These are phyloP conservation scores for Lasiodiplodia theobromae DNA, from an alignment of 2,329 filamentous ascomycete genomes.

Conservation along the genomic window DNA sequence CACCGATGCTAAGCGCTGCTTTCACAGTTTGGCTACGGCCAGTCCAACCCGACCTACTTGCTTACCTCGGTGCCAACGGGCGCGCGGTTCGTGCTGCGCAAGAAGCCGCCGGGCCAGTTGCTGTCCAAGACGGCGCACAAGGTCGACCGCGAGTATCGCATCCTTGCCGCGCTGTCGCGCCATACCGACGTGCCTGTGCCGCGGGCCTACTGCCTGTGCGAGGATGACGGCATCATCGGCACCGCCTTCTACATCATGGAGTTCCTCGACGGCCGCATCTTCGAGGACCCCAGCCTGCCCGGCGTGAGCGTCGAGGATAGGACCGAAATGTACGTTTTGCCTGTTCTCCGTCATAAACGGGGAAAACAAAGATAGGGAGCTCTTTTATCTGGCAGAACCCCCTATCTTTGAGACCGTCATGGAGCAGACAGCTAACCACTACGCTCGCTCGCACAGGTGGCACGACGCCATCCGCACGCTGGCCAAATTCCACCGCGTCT, in stretches of 20 bases:
- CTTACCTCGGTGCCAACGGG: constrained; percentile 72
- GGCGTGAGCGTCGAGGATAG: constrained; percentile 73
- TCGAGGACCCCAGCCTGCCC: constrained; percentile 86
- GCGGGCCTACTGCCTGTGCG: constrained; percentile 81
- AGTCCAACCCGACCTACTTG: constrained; percentile 97
- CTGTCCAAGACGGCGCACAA: constrained; percentile 94
- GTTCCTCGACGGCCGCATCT: constrained; percentile 91
- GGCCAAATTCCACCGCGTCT: constrained; percentile 82
- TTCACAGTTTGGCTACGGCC: constrained; percentile 88
- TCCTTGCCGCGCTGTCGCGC: constrained; percentile 78
- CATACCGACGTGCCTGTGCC: constrained; percentile 86
- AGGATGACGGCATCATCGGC: constrained; percentile 79
- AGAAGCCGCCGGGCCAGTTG: constrained; percentile 95
- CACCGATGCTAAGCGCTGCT: neutral
- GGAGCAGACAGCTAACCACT: neutral
- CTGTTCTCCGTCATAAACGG: neutral
- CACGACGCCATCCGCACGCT: constrained; percentile 81
- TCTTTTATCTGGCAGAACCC: no score
- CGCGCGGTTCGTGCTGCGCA: constrained; percentile 84
- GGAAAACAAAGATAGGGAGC: neutral
- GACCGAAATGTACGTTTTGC: constrained; percentile 67
- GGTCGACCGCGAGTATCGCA: constrained; percentile 93
- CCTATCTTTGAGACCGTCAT: neutral
- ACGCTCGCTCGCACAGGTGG: constrained; percentile 65
- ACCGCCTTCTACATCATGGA: constrained; percentile 98